Conservation (phyloP, 805 yeast genomes). For the Nakazawaea siamensis region DNA sequence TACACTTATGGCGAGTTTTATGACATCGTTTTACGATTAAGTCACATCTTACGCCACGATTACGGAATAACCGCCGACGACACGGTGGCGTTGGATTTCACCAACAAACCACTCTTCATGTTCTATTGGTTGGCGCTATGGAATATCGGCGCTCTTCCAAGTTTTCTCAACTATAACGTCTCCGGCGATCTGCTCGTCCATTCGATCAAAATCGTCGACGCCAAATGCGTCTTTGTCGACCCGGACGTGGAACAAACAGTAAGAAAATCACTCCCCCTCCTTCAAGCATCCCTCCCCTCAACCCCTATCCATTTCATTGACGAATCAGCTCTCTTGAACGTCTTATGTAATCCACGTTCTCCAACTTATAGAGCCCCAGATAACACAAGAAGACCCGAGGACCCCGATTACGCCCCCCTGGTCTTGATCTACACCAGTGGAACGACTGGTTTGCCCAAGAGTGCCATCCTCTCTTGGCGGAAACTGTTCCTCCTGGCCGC, state of each 20-base stretch:
- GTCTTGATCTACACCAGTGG: conserved; percentile 86
- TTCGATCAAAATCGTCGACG: conserved; percentile 63
- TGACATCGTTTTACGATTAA: conserved; percentile 55
- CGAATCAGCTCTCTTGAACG: conserved; percentile 33
- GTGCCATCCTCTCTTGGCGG: conserved; percentile 90
- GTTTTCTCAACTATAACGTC: conserved; percentile 77
- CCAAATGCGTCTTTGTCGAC: conserved; percentile 63
- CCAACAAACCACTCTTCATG: conserved; percentile 77
- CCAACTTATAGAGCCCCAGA: conserved; percentile 50
- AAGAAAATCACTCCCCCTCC: conserved; percentile 30
- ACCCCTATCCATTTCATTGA: conserved; percentile 41
- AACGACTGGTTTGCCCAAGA: conserved; percentile 90
- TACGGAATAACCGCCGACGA: conserved; percentile 61
- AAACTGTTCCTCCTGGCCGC: conserved; percentile 66
- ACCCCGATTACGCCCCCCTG: conserved; percentile 54
- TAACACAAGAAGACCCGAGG: conserved; percentile 46
- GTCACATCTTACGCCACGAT: conserved; percentile 53
- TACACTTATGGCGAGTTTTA: conserved; percentile 66
- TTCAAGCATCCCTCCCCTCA: conserved; percentile 26
- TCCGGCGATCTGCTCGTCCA: conserved; percentile 70
- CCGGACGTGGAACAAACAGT: conserved; percentile 54
- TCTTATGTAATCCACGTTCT: conserved; percentile 29
- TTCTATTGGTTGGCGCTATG: conserved; percentile 80
- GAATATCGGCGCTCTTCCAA: conserved; percentile 88
- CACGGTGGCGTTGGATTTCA: conserved; percentile 65